Base-by-base conservation (phyloP, 2,329 filamentous ascomycete species). In the Calonectria fujianensis region DNA sequence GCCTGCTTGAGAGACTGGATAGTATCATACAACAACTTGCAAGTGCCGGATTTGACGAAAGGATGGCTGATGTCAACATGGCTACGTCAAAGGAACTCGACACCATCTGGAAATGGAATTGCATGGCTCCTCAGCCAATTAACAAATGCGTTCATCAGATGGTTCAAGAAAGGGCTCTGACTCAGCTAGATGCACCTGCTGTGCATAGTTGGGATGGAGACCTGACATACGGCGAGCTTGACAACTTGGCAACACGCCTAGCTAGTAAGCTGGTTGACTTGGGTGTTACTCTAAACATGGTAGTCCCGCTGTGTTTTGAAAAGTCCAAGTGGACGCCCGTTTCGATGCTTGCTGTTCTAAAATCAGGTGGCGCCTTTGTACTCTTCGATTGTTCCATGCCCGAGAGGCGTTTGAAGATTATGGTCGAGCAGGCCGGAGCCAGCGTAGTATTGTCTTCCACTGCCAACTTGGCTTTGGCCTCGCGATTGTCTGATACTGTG, bases 61-160 rank as follows among this genome's bases (percentile, higher is more conserved):
- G 7, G 5, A n/a, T 70, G 24, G 13, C 8, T 2, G 74, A 76
- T 8, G 50, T 80, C 14, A 54, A 74, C 10, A 31, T 71, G 1
- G 29, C 75, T 2, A 76, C 74, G 14, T 64, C 73, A 4, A 63
- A 74, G 16, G 79, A 80, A 10, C 50, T 80, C 8, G 32, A 69
- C 16, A 61, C 77, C 31, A 61, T 80, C 2, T 80, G 78, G 69
- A 45, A 41, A 13, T 76, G 66, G 67, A 75, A 63, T 16, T 3
- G 24, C 50, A 48, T 27, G 1, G 73, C 77, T 3, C 78, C 80
- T 0, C n/a, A 32, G 5, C 41, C 74, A 0, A 72, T 76, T 9
- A 71, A 81, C 16, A 35, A 69, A 5, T 76, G 75, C 37, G 73
- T 78, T 5, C 78, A 81, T 27, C 66, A 75, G 10, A 18, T 75